Percentiles rank a stretch among this genome's conserved stretches.
These are phyloP conservation scores for Phytophthora multivora DNA, from an alignment of 352 stramenopile species.

Conservation along the genomic window DNA sequence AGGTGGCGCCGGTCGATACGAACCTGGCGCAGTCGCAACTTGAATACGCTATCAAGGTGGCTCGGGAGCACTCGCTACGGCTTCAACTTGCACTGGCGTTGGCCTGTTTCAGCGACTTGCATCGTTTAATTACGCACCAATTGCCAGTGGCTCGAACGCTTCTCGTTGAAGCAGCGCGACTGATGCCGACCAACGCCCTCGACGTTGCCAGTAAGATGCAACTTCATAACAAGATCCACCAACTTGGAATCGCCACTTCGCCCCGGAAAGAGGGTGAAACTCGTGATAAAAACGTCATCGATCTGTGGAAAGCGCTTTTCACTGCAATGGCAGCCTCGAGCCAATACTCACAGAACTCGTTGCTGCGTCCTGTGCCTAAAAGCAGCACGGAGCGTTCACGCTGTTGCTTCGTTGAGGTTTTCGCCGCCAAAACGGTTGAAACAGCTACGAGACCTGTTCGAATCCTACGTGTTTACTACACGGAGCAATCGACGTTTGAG, in stretches of 20 bases:
- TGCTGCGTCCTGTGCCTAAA: slow-evolving; percentile 23
- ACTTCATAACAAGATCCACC: slow-evolving; percentile 47
- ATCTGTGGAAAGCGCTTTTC: slow-evolving; percentile 29
- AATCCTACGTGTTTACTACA: slow-evolving; percentile 48
- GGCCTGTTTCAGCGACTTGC: slow-evolving; percentile 42
- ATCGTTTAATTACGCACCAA: slow-evolving; percentile 23
- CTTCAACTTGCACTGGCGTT: slow-evolving; percentile 41
- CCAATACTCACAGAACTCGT: background rate
- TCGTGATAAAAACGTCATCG: slow-evolving; percentile 30
- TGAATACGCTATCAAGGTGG: slow-evolving; percentile 36
- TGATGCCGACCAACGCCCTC: slow-evolving; percentile 35
- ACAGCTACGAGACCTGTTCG: slow-evolving; percentile 4
- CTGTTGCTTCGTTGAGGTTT: slow-evolving; percentile 26
- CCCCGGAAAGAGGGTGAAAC: slow-evolving; percentile 10
- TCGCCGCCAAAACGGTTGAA: background rate
- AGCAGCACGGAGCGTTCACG: slow-evolving; percentile 24
- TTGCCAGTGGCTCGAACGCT: slow-evolving; percentile 8
- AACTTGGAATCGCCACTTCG: slow-evolving; percentile 18
- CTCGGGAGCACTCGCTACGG: slow-evolving; percentile 41
- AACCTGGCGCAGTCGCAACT: slow-evolving; percentile 38
- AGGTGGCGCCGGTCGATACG: slow-evolving; percentile 2
- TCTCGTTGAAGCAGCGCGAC: slow-evolving; percentile 38
- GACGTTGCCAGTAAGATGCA: slow-evolving; percentile 49
- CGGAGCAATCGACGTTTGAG: slow-evolving; percentile 26
- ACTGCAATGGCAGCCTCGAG: slow-evolving; percentile 8